Conservation (phyloP, 345 rosid species). For the Isatis tinctoria region DNA sequence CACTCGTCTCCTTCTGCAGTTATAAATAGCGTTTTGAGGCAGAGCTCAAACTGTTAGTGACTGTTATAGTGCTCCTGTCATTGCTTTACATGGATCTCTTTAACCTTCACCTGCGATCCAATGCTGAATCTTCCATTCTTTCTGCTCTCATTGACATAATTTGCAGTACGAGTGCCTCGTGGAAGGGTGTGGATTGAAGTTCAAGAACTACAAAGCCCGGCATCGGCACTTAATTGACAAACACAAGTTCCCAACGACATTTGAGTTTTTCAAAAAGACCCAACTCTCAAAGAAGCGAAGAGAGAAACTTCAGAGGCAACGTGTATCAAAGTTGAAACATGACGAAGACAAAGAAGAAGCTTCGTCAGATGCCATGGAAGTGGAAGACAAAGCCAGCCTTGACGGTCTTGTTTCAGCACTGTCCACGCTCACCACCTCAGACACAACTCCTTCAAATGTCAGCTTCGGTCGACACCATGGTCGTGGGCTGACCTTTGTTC, state of each 20-base stretch:
- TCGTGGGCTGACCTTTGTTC: conserved; percentile 72
- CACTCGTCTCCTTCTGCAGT: not conserved
- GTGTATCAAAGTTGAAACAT: conserved; percentile 12
- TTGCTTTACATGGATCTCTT: not conserved
- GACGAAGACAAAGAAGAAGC: conserved; percentile 24
- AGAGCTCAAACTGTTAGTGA: not conserved
- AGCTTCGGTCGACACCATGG: conserved; percentile 79
- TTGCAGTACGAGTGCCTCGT: conserved; percentile 87
- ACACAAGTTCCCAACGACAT: conserved; percentile 85
- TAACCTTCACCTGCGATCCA: not conserved
- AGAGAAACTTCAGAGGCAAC: conserved; percentile 48
- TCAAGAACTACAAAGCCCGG: conserved; percentile 72
- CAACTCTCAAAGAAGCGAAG: conserved; percentile 77
- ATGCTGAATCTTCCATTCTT: not conserved
- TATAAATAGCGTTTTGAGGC: not conserved
- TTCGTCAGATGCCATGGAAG: conserved; percentile 57
- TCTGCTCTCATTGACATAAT: not conserved
- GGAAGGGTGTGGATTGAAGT: conserved; percentile 83
- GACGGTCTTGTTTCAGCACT: conserved; percentile 75
- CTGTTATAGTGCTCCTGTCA: not conserved
- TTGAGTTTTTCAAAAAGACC: conserved; percentile 72
- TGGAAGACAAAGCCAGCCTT: conserved; percentile 57
- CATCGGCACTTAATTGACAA: conserved; percentile 81
- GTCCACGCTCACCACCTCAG: conserved; percentile 72
- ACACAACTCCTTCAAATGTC: conserved; percentile 65